Evolutionary conservation across 768 basidiomycete genomes (phyloP).

Genomic region (Gautieria morchelliformis): DNA sequence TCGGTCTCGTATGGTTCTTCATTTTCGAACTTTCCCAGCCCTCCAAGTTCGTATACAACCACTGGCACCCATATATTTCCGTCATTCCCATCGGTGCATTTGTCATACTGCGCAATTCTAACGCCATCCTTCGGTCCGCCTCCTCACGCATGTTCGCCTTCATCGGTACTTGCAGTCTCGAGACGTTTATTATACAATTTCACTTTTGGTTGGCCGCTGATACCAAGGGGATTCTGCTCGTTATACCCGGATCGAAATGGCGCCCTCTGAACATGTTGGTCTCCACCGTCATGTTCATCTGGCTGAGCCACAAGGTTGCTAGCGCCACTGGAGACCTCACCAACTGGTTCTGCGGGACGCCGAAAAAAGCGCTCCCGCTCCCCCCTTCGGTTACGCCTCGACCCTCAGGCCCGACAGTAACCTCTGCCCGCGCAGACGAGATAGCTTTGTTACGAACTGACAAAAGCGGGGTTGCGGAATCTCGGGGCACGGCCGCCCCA

Average conservation of each 20-base stretch:
- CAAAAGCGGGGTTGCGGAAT: neutral
- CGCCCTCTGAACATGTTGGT: constrained; percentile 71
- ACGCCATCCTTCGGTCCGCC: constrained; percentile 54
- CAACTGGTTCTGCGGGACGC: constrained; percentile 33
- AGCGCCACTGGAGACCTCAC: constrained; percentile 70
- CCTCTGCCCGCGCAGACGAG: neutral
- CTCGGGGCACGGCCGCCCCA: neutral
- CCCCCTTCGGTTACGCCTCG: neutral
- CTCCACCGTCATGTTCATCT: constrained; percentile 72
- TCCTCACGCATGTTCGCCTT: constrained; percentile 66
- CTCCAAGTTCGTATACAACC: constrained; percentile 80
- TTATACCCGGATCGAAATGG: constrained; percentile 66
- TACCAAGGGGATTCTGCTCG: constrained; percentile 69
- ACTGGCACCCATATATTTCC: constrained; percentile 76
- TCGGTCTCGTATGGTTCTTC: constrained; percentile 69
- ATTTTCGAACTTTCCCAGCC: constrained; percentile 68
- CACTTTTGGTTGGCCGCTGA: constrained; percentile 82
- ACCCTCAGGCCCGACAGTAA: neutral
- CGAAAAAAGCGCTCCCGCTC: neutral
- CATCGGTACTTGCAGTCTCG: constrained; percentile 79
- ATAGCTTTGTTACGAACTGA: neutral
- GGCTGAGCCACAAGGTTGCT: constrained; percentile 66
- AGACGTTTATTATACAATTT: constrained; percentile 88
- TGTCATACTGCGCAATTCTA: constrained; percentile 69
- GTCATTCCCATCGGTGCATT: constrained; percentile 74